Evolutionary conservation across 352 stramenopile species (phyloP).

Genomic region (Globisporangium cylindrosporum): DNA sequence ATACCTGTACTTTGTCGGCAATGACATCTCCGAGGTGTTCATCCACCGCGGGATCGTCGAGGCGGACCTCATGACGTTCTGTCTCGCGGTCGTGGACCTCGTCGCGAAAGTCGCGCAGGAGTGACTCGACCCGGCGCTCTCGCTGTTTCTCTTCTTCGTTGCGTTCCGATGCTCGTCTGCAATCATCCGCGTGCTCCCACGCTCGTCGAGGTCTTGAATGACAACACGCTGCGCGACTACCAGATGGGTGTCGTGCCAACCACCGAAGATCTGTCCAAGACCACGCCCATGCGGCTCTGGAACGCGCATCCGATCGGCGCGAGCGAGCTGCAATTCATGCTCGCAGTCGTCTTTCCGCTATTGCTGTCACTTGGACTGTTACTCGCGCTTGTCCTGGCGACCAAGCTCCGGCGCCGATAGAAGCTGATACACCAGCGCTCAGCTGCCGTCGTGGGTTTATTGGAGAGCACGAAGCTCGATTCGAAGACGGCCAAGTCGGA

Average conservation of each 20-base stretch:
- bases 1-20: slow-evolving; percentile 24
- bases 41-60: slow-evolving; percentile 30
- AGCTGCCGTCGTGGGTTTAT: neutral
- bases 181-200: slow-evolving; percentile 1
- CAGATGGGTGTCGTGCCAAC: slow-evolving; percentile 5
- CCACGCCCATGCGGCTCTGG: slow-evolving; percentile 17
- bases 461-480: neutral
- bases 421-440: neutral
- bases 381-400: neutral
- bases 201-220: neutral
- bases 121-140: slow-evolving; percentile 31
- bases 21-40: slow-evolving; percentile 25
- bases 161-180: slow-evolving; percentile 19
- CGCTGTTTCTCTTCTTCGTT: slow-evolving; percentile 27
- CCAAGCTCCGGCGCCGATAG: neutral
- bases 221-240: slow-evolving; percentile 12
- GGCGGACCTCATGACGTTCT: slow-evolving; percentile 33
- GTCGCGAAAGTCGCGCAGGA: slow-evolving; percentile 30
- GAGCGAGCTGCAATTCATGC: neutral
- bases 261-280: slow-evolving; percentile 1
- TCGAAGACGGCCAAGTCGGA: neutral
- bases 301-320: slow-evolving; percentile 5
- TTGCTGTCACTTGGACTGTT: slow-evolving; percentile 8
- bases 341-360: slow-evolving; percentile 3
- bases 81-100: slow-evolving; percentile 25